phyloP scores from a whole-genome alignment of 2,329 filamentous ascomycete genomes.

The Penicillium sp. region DNA sequence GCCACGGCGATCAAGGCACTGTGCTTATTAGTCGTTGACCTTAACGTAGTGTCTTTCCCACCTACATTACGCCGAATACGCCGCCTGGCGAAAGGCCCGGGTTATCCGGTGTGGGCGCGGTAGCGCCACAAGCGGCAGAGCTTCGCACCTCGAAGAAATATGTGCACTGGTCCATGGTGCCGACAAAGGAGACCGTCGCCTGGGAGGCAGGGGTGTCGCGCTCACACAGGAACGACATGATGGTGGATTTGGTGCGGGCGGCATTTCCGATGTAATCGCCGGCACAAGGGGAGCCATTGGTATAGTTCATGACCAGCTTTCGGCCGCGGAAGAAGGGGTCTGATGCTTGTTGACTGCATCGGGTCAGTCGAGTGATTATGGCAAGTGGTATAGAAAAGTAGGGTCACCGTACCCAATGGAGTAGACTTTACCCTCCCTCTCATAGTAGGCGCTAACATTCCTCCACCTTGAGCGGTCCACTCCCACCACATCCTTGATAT shows the following conservation, averaged over 20 bases:
- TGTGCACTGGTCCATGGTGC: constrained; percentile 79
- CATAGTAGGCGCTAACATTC: constrained; percentile 45
- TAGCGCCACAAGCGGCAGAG: constrained; percentile 69
- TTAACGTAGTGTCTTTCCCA: too few species aligned
- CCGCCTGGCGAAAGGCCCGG: constrained; percentile 55
- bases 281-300: constrained; percentile 66
- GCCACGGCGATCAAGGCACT: constrained; percentile 68
- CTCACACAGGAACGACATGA: constrained; percentile 90
- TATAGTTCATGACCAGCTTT: constrained; percentile 67
- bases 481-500: constrained; percentile 40
- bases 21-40: too few species aligned
- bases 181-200: constrained; percentile 73
- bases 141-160: constrained; percentile 94
- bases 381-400: too few species aligned
- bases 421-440: constrained; percentile 36
- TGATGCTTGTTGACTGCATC: constrained; percentile 37
- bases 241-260: constrained; percentile 58
- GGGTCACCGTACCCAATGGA: constrained; percentile 43
- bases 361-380: too few species aligned
- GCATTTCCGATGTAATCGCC: too few species aligned
- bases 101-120: constrained; percentile 51
- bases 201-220: constrained; percentile 63
- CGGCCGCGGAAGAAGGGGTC: constrained; percentile 43
- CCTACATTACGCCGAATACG: constrained; percentile 79
- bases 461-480: constrained; percentile 34